A percentile compares a stretch with the other conserved stretches of the same genome.
These are phyloP conservation scores for Hylodesmum podocarpum DNA, from an alignment of 306 rosid genomes.

Conservation along the genomic window DNA sequence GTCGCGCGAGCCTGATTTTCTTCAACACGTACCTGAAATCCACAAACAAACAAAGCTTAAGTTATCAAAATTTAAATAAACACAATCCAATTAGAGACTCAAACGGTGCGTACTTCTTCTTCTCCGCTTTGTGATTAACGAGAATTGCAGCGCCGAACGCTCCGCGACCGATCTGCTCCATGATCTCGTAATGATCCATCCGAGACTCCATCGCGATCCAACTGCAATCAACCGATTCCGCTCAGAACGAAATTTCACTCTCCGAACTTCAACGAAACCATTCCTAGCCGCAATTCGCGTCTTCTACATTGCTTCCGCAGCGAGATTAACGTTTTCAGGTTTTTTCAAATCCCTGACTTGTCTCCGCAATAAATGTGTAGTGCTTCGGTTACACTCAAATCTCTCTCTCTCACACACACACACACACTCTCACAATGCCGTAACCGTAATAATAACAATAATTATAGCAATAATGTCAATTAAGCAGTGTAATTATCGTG, in stretches of 20 bases:
- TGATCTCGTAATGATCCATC: conserved; percentile 95
- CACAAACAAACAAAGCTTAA: conserved; percentile 23
- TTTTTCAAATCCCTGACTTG: background rate
- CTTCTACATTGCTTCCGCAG: conserved; percentile 21
- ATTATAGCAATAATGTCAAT: background rate
- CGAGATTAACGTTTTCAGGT: background rate
- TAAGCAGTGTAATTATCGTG: background rate
- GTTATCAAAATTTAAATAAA: background rate
- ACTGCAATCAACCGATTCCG: background rate
- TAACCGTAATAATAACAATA: background rate
- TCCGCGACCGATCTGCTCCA: conserved; percentile 99
- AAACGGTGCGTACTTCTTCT: conserved; percentile 54
- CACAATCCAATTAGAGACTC: background rate
- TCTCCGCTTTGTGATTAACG: conserved; percentile 80
- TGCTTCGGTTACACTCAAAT: conserved; percentile 20
- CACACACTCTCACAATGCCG: background rate
- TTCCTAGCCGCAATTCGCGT: background rate
- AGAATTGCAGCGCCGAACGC: conserved; percentile 98
- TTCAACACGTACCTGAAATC: conserved; percentile 85
- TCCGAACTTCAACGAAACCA: conserved; percentile 2
- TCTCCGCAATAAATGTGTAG: conserved; percentile 22
- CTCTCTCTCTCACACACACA: too few relatives aligned
- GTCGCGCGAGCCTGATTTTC: conserved; percentile 95
- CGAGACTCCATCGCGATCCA: conserved; percentile 67
- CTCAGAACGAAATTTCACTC: background rate